Conservation (phyloP, 345 rosid genomes). For the Citrus trifoliata region DNA sequence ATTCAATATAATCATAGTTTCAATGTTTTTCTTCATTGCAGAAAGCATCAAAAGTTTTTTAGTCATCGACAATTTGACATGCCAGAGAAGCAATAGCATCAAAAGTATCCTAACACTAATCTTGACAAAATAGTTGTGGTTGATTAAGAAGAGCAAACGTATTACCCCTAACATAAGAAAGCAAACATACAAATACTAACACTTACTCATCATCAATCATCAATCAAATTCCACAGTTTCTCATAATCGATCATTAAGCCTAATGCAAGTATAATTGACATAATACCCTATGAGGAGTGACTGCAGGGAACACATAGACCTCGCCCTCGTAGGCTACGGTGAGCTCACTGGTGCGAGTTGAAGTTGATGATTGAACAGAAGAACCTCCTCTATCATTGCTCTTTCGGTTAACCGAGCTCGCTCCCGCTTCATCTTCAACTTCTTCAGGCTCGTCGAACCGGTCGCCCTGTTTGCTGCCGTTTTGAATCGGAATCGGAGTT, state of each 20-base stretch:
- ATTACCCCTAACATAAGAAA: not conserved
- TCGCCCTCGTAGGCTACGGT: conserved; percentile 47
- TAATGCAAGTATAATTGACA: not conserved
- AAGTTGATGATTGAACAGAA: not conserved
- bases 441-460: not conserved
- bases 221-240: not conserved
- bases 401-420: not conserved
- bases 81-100: not conserved
- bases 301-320: conserved; percentile 46
- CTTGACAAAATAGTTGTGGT: too few relatives aligned
- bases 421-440: not conserved
- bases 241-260: not conserved
- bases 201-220: not conserved
- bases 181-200: not conserved
- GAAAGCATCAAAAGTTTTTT: not conserved
- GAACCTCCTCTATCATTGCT: not conserved
- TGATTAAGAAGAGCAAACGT: not conserved
- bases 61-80: not conserved
- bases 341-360: conserved; percentile 41
- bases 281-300: conserved; percentile 33
- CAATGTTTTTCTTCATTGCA: not conserved
- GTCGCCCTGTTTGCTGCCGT: not conserved
- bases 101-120: not conserved
- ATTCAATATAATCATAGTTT: not conserved
- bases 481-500: not conserved